These are phyloP conservation scores for Geranium incanum DNA, from an alignment of 441 rosid genomes.

Conservation along the genomic window DNA sequence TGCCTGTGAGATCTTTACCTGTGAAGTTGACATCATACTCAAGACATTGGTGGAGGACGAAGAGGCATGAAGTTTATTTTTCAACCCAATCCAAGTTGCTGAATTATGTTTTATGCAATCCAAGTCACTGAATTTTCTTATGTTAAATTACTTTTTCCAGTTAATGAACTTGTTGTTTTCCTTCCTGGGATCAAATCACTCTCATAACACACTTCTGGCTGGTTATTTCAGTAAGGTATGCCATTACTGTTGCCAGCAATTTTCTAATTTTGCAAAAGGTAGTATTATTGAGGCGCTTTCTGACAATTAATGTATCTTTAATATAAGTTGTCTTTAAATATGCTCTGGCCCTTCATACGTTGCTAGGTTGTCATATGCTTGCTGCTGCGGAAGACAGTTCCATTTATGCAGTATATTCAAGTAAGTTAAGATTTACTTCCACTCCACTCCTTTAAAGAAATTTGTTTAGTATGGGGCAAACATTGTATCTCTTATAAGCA, in stretches of 20 bases:
- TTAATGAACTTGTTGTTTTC: slow-evolving; percentile 62
- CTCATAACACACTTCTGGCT: slow-evolving; percentile 48
- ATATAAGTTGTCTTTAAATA: background rate
- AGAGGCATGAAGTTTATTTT: slow-evolving; percentile 2
- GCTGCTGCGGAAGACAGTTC: slow-evolving; percentile 55
- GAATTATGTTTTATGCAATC: slow-evolving; percentile 10
- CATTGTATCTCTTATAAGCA: background rate
- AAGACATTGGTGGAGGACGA: slow-evolving; percentile 66
- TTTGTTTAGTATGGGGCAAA: slow-evolving; percentile 5
- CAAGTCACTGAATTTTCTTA: slow-evolving; percentile 14
- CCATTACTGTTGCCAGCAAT: slow-evolving; percentile 13
- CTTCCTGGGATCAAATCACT: slow-evolving; percentile 46
- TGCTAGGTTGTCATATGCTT: slow-evolving; percentile 62
- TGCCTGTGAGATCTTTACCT: slow-evolving; percentile 66
- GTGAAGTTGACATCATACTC: slow-evolving; percentile 73
- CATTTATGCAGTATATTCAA: slow-evolving; percentile 54
- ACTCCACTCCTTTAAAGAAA: background rate
- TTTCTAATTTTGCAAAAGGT: background rate
- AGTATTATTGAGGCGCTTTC: slow-evolving; percentile 12
- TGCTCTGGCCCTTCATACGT: background rate
- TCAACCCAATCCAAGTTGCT: slow-evolving; percentile 3
- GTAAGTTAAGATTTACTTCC: slow-evolving; percentile 31
- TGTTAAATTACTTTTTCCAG: slow-evolving; percentile 33
- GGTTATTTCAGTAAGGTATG: slow-evolving; percentile 78
- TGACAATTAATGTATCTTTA: background rate